Evolutionary conservation across 257 asterid species (phyloP).

Genomic region (Cordia subcordata): DNA sequence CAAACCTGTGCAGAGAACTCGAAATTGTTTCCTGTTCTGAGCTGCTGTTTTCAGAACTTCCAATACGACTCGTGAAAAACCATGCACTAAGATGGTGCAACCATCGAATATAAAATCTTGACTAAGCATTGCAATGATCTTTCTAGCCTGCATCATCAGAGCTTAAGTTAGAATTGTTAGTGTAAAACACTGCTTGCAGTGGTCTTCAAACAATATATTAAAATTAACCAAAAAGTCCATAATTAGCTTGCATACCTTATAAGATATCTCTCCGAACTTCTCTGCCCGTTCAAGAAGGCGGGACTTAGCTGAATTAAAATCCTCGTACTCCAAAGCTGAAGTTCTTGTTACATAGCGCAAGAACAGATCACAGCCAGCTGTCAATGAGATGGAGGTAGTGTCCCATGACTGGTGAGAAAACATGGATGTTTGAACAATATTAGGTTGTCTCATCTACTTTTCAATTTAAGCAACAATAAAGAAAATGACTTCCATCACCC

Average conservation of each 20-base stretch:
- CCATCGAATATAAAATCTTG: conserved; percentile 92
- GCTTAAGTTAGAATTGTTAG: not conserved
- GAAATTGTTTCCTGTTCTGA: conserved; percentile 56
- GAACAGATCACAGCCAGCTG: conserved; percentile 93
- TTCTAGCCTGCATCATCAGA: conserved; percentile 61
- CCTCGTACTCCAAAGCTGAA: conserved; percentile 80
- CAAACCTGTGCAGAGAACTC: conserved; percentile 85
- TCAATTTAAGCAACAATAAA: not conserved
- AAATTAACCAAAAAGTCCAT: not conserved
- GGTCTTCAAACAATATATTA: not conserved
- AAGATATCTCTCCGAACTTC: conserved; percentile 91
- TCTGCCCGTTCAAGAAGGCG: conserved; percentile 92
- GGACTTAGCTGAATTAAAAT: conserved; percentile 77
- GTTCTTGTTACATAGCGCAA: conserved; percentile 93
- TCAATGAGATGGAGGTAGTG: conserved; percentile 86
- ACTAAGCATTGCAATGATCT: conserved; percentile 73
- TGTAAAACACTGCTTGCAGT: not conserved
- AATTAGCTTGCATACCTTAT: conserved; percentile 42
- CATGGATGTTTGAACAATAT: not conserved
- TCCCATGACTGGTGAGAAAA: conserved; percentile 72
- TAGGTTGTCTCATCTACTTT: not conserved
- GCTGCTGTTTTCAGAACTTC: conserved; percentile 81
- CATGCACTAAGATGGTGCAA: conserved; percentile 93
- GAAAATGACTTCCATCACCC: not conserved
- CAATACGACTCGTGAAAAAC: conserved; percentile 84